A percentile compares a stretch with the other conserved stretches of the same genome.
Evolutionary conservation across 2,329 filamentous ascomycete genomes (phyloP).

Genomic region (Phyllosticta citriasiana): DNA sequence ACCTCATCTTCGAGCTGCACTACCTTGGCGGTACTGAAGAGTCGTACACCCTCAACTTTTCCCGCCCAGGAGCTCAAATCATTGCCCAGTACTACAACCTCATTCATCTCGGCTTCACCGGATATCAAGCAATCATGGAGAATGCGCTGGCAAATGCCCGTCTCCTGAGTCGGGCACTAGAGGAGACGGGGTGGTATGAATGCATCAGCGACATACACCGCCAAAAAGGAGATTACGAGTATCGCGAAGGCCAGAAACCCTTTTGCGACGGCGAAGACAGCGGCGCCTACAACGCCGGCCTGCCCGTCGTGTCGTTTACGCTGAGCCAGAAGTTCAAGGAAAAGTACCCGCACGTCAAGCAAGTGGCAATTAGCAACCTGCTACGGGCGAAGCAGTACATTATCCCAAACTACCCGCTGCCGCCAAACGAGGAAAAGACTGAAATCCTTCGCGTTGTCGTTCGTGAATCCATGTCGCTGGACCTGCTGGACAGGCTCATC

Average conservation of each 20-base stretch:
- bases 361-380: constrained; percentile 52
- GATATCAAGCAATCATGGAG: constrained; percentile 56
- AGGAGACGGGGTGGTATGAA: constrained; percentile 55
- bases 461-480: constrained; percentile 58
- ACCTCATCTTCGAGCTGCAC: constrained; percentile 60
- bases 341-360: constrained; percentile 53
- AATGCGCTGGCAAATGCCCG: constrained; percentile 57
- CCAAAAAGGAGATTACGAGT: constrained; percentile 38
- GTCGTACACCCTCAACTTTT: constrained; percentile 64
- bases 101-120: constrained; percentile 57
- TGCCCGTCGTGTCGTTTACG: constrained; percentile 59
- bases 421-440: constrained; percentile 49
- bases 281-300: constrained; percentile 52
- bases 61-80: constrained; percentile 57
- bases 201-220: constrained; percentile 54
- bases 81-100: constrained; percentile 66
- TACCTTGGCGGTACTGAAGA: constrained; percentile 64
- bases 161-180: constrained; percentile 52
- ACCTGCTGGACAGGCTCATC: constrained; percentile 54
- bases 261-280: constrained; percentile 42
- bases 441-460: constrained; percentile 61
- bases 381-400: constrained; percentile 60
- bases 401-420: constrained; percentile 59
- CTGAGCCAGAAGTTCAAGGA: constrained; percentile 52
- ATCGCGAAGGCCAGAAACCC: constrained; percentile 32